These are phyloP conservation scores for Coccomyxa subellipsoidea DNA, from an alignment of 163 green algal genomes.

Conservation along the genomic window DNA sequence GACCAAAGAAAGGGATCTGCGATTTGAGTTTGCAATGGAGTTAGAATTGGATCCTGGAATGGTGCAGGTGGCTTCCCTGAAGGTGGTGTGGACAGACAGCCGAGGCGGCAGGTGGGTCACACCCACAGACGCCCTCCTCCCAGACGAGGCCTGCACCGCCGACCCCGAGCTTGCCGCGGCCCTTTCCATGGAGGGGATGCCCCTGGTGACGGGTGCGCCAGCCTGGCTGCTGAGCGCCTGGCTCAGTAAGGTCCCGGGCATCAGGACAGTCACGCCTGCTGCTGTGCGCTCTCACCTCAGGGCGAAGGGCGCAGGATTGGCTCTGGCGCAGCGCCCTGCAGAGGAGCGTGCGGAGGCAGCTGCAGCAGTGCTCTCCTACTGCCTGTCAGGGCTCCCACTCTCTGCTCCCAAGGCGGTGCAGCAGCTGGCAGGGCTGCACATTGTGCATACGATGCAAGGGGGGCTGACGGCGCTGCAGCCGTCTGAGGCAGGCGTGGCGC, in stretches of 20 bases:
- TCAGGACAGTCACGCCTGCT: background rate
- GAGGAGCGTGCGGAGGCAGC: background rate
- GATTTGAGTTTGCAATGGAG: background rate
- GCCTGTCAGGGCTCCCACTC: slow-evolving; percentile 43
- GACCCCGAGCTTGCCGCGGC: slow-evolving; percentile 12
- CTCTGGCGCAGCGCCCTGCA: background rate
- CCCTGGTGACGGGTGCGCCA: slow-evolving; percentile 19
- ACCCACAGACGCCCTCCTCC: slow-evolving; percentile 26
- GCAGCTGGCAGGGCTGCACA: slow-evolving; percentile 40
- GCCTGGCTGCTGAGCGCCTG: background rate
- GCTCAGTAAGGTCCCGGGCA: background rate
- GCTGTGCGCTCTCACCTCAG: slow-evolving; percentile 4
- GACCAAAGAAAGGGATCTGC: background rate
- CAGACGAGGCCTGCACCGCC: slow-evolving; percentile 7
- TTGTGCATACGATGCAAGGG: slow-evolving; percentile 56
- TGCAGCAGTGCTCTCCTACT: slow-evolving; percentile 18
- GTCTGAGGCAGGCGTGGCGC: background rate
- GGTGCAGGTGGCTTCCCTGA: background rate
- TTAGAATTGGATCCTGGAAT: background rate
- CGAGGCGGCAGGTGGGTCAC: slow-evolving; percentile 17
- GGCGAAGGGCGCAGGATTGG: background rate
- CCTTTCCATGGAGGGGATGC: slow-evolving; percentile 21
- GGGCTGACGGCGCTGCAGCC: background rate
- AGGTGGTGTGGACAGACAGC: slow-evolving; percentile 20
- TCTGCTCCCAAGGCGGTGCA: background rate